These are phyloP conservation scores for Lentinula edodes DNA, from an alignment of 768 basidiomycete genomes.

Conservation along the genomic window DNA sequence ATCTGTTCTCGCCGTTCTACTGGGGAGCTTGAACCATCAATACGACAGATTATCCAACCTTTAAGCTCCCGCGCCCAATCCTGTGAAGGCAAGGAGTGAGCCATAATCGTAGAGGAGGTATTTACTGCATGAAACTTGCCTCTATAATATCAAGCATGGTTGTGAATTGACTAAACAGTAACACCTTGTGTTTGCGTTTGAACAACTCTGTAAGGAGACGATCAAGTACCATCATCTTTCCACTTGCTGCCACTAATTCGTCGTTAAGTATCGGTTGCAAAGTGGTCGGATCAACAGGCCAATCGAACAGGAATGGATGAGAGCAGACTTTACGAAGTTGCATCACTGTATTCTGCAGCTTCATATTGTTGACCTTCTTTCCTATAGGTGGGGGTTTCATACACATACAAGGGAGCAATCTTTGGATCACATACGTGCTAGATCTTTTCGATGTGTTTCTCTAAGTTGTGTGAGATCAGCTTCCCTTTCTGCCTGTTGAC, in stretches of 20 bases:
- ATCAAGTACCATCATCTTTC: slow-evolving; percentile 87
- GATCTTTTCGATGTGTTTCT: slow-evolving; percentile 49
- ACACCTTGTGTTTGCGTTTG: slow-evolving; percentile 27
- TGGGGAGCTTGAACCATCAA: slow-evolving; percentile 86
- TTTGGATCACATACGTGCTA: slow-evolving; percentile 43
- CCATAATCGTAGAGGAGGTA: not conserved
- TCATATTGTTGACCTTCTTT: slow-evolving; percentile 87
- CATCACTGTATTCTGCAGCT: slow-evolving; percentile 93
- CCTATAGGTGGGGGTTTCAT: slow-evolving; percentile 33
- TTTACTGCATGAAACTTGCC: slow-evolving; percentile 32
- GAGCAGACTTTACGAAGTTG: slow-evolving; percentile 95
- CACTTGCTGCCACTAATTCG: slow-evolving; percentile 79
- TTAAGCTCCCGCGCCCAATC: slow-evolving; percentile 89
- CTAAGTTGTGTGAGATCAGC: slow-evolving; percentile 50
- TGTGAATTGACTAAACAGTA: slow-evolving; percentile 92
- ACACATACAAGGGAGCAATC: not conserved
- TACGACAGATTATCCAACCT: slow-evolving; percentile 79
- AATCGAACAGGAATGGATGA: slow-evolving; percentile 87
- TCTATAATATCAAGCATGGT: slow-evolving; percentile 96
- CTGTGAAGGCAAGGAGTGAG: slow-evolving; percentile 23
- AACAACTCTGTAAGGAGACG: slow-evolving; percentile 8
- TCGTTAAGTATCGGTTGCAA: slow-evolving; percentile 64
- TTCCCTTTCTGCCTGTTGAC: slow-evolving; percentile 25
- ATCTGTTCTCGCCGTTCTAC: slow-evolving; percentile 81
- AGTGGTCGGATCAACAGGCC: slow-evolving; percentile 64